Evolutionary conservation across 495 filamentous ascomycete species (phyloP), one percentile per base, ranked within the genome.

Genomic region (Hypoxylon perforatum): DNA sequence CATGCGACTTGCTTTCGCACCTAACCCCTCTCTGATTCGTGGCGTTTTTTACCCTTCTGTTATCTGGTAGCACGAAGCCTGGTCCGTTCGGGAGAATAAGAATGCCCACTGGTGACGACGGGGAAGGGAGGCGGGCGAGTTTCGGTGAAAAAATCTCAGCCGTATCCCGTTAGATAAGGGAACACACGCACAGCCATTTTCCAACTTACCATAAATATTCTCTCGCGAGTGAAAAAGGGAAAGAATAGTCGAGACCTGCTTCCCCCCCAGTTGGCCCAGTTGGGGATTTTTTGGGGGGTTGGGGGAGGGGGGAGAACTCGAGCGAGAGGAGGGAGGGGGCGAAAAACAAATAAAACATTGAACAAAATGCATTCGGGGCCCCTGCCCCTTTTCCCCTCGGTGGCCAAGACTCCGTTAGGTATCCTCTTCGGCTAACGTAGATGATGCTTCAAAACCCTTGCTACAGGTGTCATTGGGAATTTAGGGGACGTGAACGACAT

Each of bases 51-150:
- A 69, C 64, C 65, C 64, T 64, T n/a, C n/a, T n/a, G n/a, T n/a
- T n/a, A n/a, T n/a, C n/a, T n/a, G n/a, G n/a, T n/a, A n/a, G 60
- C 61, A 54, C 60, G 60, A 64, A n/a, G n/a, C n/a, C n/a, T n/a
- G n/a, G n/a, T n/a, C n/a, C n/a, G 59, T 22, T 69, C 65, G 65
- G 65, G 56, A 55, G 50, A 69, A 63, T 69, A 69, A 69, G 60
- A 69, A 69, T 64, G 55, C 15, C 65, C 65, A 59, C 64, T 55
- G 23, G 21, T 41, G 11, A 36, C 28, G 60, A 44, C 60, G 54
- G 50, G 50, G 39, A 46, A 30, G n/a, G n/a, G n/a, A n/a, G n/a
- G n/a, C n/a, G n/a, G n/a, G n/a, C n/a, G n/a, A n/a, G n/a, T n/a
- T 10, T 65, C 62, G 62, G 62, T 59, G 53, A 58, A 58, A 65